Conservation (phyloP, 192 early-diverging fungal species). For the Mortierella alpina region DNA sequence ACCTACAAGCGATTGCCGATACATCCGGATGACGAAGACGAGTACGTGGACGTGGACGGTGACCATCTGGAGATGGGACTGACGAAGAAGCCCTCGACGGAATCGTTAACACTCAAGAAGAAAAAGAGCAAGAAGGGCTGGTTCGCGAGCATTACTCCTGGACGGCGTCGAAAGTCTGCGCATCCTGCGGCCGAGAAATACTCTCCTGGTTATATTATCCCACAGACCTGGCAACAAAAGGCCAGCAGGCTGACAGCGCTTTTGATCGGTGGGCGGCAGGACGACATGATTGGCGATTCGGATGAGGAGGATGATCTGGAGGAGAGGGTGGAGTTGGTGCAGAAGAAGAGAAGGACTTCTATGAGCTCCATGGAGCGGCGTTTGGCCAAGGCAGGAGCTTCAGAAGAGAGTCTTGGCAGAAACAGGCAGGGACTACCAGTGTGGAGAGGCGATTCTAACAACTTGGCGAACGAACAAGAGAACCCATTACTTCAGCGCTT, state of each 20-base stretch:
- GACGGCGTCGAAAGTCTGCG: constrained; percentile 14
- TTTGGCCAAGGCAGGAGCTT: not conserved
- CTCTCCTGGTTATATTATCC: constrained; percentile 46
- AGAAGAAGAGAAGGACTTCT: constrained; percentile 16
- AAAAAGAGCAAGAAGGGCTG: constrained; percentile 40
- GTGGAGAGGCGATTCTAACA: not conserved
- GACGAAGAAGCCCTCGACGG: constrained; percentile 5
- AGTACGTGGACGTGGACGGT: not conserved
- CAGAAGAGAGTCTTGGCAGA: no score
- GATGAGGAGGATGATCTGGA: constrained; percentile 46
- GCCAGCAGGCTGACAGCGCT: constrained; percentile 40
- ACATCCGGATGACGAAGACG: not conserved
- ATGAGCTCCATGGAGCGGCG: constrained; percentile 14
- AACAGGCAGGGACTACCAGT: not conserved
- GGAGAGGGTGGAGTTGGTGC: constrained; percentile 9
- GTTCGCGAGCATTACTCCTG: constrained; percentile 49
- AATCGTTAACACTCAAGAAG: not conserved
- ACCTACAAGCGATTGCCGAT: constrained; percentile 36
- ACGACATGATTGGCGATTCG: constrained; percentile 44
- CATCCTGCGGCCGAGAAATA: constrained; percentile 15
- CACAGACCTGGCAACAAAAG: constrained; percentile 50
- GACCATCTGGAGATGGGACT: not conserved
- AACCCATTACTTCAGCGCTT: constrained; percentile 2
- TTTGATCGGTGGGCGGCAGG: constrained; percentile 37
- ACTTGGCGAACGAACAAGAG: constrained; percentile 9